Evolutionary conservation across 2,329 filamentous ascomycete genomes (phyloP), one percentile per base, ranked within the genome.

Genomic region (Paecilomyces formosus): DNA sequence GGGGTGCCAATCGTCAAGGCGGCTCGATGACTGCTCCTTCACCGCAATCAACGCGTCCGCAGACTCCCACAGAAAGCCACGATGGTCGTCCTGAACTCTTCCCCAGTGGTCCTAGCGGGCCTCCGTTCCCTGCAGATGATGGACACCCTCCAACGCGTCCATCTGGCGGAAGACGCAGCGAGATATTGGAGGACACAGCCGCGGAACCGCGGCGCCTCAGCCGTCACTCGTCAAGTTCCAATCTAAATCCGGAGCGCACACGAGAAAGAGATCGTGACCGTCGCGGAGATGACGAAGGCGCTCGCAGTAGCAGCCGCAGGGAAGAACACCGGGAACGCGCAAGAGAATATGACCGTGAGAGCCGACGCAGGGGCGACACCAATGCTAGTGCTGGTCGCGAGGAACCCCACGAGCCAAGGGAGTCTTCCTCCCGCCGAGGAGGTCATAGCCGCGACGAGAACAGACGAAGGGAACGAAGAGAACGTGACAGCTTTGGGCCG

Each of bases 241-340:
- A 60, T 24, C 62, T 59, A 15, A 62, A 64, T 30, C 55, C 63
- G 58, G 65, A 67, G 49, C 60, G 66, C 35, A 68, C 71, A 49
- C 64, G 68, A 15, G 68, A 69, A 8, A 58, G 63, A 15, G 66
- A 67, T 11, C 67, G 68, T n/a, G 67, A 68, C 15, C 70, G 65
- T 55, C 67, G 68, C 15, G 63, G 65, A 3, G 67, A 63, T 2
- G 70, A 66, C 26, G 71, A 75, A 1, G 66, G 71, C 2, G 63
- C 62, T 55, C 60, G 64, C 8, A 65, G 66, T 30, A 67, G 64
- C 52, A 66, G 59, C 52, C 70, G 72, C 57, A 72, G 72, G 35
- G 74, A 76, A 54, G 72, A 76, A 3, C 64, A 68, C 31, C 69
- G 72, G 50, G 73, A 74, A 26, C 72, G 74, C 21, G 62, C 63